Percentiles rank a stretch among this genome's conserved stretches.
Evolutionary conservation across 1,284 basidiomycete species (phyloP).

Genomic region (Naganishia cerealis): DNA sequence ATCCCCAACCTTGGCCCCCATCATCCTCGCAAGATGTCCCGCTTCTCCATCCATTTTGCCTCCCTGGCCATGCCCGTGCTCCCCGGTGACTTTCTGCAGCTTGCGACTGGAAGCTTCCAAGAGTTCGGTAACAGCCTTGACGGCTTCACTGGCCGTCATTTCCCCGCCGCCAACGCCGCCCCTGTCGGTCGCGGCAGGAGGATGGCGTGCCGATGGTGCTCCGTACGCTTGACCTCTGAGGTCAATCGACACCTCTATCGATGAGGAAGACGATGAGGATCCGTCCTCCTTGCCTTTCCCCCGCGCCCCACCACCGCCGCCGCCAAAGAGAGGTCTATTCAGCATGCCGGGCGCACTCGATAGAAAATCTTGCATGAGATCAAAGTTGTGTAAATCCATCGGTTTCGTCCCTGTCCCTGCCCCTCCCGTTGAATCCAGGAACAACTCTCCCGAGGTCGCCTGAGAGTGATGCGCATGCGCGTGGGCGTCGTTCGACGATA

Average conservation of each 20-base stretch:
- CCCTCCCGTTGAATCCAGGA: conserved; percentile 9
- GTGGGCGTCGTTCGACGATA: background rate
- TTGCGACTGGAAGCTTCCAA: conserved; percentile 27
- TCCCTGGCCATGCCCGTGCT: conserved; percentile 3
- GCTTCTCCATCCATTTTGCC: background rate
- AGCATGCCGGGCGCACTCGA: conserved; percentile 17
- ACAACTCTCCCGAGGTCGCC: conserved; percentile 9
- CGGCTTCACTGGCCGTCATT: conserved; percentile 26
- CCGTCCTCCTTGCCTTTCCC: background rate
- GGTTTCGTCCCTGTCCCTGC: background rate
- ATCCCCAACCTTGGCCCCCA: background rate
- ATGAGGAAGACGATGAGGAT: too few relatives aligned
- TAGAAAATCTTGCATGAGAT: conserved; percentile 19
- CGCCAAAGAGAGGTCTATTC: background rate
- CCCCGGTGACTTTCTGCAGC: conserved; percentile 20
- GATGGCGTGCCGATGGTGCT: background rate
- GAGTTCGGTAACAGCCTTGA: conserved; percentile 23
- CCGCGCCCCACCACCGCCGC: background rate
- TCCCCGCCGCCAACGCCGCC: background rate
- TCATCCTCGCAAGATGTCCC: background rate
- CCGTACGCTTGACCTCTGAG: background rate
- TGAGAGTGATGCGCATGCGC: conserved; percentile 8
- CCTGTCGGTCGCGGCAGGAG: background rate
- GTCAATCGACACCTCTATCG: too few relatives aligned
- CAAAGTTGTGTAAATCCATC: conserved; percentile 21